A percentile compares a stretch with the other conserved stretches of the same genome.
These are phyloP conservation scores for Phytopythium kandeliae DNA, from an alignment of 352 stramenopile genomes.

Conservation along the genomic window DNA sequence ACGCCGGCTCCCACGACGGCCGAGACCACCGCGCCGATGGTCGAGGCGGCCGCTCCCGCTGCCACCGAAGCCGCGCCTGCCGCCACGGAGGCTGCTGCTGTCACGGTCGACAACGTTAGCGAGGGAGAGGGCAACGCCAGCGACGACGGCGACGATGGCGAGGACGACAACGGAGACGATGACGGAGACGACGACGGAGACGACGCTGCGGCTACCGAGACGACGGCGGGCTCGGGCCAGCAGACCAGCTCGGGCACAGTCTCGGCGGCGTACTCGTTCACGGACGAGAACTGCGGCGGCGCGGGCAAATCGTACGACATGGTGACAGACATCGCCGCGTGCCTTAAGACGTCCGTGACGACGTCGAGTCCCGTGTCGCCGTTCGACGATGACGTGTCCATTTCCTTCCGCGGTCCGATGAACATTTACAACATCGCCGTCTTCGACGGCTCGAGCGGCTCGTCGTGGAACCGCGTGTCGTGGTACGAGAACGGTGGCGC, in stretches of 20 bases:
- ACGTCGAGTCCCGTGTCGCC: conserved; percentile 44
- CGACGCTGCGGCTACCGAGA: conserved; percentile 3
- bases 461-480: conserved; percentile 53
- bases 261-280: conserved; percentile 47
- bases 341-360: conserved; percentile 35
- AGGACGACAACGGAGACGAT: conserved; percentile 8
- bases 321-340: conserved; percentile 61
- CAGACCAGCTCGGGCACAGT: conserved; percentile 34
- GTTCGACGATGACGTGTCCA: conserved; percentile 55
- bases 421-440: conserved; percentile 69
- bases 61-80: conserved; percentile 3
- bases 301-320: conserved; percentile 50
- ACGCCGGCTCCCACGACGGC: not conserved
- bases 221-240: conserved; percentile 15
- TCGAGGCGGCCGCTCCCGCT: not conserved
- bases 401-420: conserved; percentile 62
- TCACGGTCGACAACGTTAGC: conserved; percentile 13
- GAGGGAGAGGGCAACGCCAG: no score
- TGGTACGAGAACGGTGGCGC: conserved; percentile 49
- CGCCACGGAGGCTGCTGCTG: conserved; percentile 5
- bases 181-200: conserved; percentile 11
- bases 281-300: conserved; percentile 40
- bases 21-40: not conserved
- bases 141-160: not conserved
- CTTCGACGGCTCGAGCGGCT: conserved; percentile 49